Base-by-base conservation (phyloP, 257 asterid genomes). In the Solanum infundibuliforme region DNA sequence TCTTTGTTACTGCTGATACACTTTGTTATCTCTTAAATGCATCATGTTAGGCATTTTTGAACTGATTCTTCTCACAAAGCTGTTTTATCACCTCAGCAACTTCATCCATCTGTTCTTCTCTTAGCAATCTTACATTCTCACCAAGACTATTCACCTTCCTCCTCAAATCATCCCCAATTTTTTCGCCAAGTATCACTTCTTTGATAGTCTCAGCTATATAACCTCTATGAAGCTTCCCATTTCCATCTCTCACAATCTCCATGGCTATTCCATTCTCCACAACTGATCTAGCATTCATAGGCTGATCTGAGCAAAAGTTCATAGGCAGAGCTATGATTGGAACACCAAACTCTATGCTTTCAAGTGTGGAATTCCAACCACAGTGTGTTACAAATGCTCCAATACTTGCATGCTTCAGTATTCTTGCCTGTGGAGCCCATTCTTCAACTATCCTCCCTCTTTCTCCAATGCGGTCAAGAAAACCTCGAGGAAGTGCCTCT, bases 401-500 rank as follows among this genome's bases (percentile, higher is more conserved):
- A 27, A 14, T 69, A 8, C 39, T 18, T 35, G 21, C 43, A 27
- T 86, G 87, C 21, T 34, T 48, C 20, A 69, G 29, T 18, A 86
- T 86, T 34, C 35, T 60, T 52, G 60, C 41, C 36, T 86, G 87
- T 23, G 87, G 87, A 5, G 11, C 82, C 87, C 83, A 69, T 34
- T 83, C 87, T 75, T 68, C 86, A 74, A 10, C 88, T 29, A 86
- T 60, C 46, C 41, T 36, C 13, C 88, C 88, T 2, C 46, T 86
- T 25, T 41, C 72, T 72, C 68, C 68, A 23, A 86, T 58, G 13
- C 73, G 35, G 35, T 86, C 88, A 72, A 72, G 84, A 86, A 89
- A 91, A 27, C 94, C 93, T 77, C 6, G 0, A 3, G 94, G 92
- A 3, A 94, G 88, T 16, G 38, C 38, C 25, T 79, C 85, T 79